Evolutionary conservation across 352 stramenopile species (phyloP).

Genomic region (Plasmopara halstedii): DNA sequence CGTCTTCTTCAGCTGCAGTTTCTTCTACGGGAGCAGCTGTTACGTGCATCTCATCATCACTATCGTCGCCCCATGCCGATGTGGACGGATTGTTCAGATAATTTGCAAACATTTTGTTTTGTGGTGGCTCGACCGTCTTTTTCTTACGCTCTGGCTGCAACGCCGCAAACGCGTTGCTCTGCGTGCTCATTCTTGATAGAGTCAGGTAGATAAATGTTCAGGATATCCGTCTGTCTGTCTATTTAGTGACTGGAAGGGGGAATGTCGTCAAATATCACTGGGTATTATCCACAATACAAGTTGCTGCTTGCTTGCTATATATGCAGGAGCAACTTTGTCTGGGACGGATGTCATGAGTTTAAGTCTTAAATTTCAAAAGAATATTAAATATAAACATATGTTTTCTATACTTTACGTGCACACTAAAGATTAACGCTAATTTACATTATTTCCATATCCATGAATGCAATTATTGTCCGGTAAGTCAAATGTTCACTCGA

Average conservation of each 20-base stretch:
- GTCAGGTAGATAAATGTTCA: background rate
- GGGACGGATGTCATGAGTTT: too few species aligned
- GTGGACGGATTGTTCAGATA: conserved; percentile 67
- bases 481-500: conserved; percentile 20
- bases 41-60: conserved; percentile 63
- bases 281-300: too few species aligned
- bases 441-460: too few species aligned
- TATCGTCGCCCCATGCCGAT: conserved; percentile 59
- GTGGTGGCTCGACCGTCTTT: conserved; percentile 26
- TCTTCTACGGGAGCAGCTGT: conserved; percentile 23
- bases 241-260: background rate
- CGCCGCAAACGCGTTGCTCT: conserved; percentile 38
- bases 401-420: too few species aligned
- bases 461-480: conserved; percentile 1
- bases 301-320: too few species aligned
- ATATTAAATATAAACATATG: too few species aligned
- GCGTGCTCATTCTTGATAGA: conserved; percentile 15
- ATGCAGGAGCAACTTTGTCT: too few species aligned
- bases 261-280: too few species aligned
- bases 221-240: background rate
- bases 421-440: too few species aligned
- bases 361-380: too few species aligned
- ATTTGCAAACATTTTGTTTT: conserved; percentile 53
- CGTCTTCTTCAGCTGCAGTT: conserved; percentile 38
- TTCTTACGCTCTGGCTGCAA: conserved; percentile 63